A percentile compares a stretch with the other conserved stretches of the same genome.
These are phyloP conservation scores for Blastomyces percursus DNA, from an alignment of 2,329 filamentous ascomycete species.

Conservation along the genomic window DNA sequence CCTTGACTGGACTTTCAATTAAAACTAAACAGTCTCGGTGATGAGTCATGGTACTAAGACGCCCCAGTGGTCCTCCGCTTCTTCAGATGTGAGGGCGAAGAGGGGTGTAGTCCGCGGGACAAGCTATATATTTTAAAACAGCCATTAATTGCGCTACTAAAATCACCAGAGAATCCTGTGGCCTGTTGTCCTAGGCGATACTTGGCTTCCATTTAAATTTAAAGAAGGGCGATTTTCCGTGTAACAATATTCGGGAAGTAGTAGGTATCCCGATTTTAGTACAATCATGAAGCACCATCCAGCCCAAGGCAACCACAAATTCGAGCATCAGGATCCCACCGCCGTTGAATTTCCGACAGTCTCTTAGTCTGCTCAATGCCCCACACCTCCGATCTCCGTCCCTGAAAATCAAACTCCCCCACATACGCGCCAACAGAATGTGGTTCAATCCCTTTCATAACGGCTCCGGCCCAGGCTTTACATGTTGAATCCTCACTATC, in stretches of 20 bases:
- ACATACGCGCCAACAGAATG: constrained; percentile 43
- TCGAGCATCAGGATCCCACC: neutral
- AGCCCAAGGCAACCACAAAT: neutral
- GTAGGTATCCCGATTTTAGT: neutral
- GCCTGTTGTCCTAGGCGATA: neutral
- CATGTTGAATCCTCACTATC: constrained; percentile 36
- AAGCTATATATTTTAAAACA: neutral
- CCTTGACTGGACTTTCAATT: neutral
- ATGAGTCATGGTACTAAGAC: neutral
- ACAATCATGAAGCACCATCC: neutral
- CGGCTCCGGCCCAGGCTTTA: constrained; percentile 35
- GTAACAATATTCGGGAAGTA: neutral
- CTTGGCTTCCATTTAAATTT: too few species aligned
- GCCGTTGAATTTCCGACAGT: neutral
- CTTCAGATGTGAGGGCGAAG: too few species aligned
- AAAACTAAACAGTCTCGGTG: neutral
- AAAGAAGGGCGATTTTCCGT: neutral
- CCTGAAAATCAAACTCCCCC: constrained; percentile 45
- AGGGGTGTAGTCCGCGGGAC: too few species aligned
- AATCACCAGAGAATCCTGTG: neutral
- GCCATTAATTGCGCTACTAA: neutral
- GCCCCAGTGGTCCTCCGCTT: too few species aligned
- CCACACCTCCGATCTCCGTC: constrained; percentile 41
- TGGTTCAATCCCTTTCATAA: constrained; percentile 32
- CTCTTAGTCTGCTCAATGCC: constrained; percentile 16